These are phyloP conservation scores for Magnolia sinica DNA, from an alignment of 164 flowering plant genomes.

Conservation along the genomic window DNA sequence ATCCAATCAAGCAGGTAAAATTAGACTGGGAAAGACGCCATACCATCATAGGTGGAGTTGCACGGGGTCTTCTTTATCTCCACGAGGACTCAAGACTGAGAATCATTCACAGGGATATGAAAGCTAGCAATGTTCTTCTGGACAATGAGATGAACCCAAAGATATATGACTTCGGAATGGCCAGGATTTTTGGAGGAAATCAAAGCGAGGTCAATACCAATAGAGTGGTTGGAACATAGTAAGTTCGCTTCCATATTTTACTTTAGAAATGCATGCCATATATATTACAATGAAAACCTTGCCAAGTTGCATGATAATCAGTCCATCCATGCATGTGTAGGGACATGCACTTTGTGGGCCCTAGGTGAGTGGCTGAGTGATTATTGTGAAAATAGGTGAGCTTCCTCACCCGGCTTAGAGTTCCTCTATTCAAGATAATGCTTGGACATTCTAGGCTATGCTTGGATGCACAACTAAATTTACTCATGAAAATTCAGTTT, in stretches of 20 bases:
- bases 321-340: neutral
- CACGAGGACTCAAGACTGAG: slow-evolving; percentile 29
- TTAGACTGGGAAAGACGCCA: slow-evolving; percentile 29
- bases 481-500: too few species aligned
- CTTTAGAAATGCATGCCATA: neutral
- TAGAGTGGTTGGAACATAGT: slow-evolving; percentile 32
- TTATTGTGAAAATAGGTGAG: too few species aligned
- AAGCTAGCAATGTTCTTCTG: slow-evolving; percentile 27
- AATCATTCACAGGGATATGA: slow-evolving; percentile 36
- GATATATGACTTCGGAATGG: slow-evolving; percentile 36
- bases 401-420: too few species aligned
- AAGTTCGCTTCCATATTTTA: neutral
- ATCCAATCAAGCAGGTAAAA: neutral
- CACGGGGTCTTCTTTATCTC: slow-evolving; percentile 34
- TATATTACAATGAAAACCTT: neutral
- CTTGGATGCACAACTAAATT: too few species aligned
- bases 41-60: slow-evolving; percentile 26
- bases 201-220: slow-evolving; percentile 21
- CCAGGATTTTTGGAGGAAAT: slow-evolving; percentile 22
- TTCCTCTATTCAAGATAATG: too few species aligned
- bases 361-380: slow-evolving; percentile 2
- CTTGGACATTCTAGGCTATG: too few species aligned
- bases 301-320: too few species aligned
- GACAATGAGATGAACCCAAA: slow-evolving; percentile 29
- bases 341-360: neutral